Conservation (phyloP, 352 stramenopile genomes). For the Phytophthora tubulina region DNA sequence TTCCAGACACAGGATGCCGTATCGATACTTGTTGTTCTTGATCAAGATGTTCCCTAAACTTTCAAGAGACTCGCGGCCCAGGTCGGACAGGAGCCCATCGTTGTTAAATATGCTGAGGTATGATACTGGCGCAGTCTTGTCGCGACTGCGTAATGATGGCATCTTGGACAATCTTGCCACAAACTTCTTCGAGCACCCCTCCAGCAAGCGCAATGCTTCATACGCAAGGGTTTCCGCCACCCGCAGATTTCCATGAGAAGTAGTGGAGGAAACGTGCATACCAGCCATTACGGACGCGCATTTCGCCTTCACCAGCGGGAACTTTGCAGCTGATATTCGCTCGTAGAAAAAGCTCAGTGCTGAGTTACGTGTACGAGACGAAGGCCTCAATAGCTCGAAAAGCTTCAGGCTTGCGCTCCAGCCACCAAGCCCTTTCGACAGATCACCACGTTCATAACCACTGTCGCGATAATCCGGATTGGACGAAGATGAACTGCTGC, state of each 20-base stretch:
- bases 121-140: conserved; percentile 25
- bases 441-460: conserved; percentile 47
- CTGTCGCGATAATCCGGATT: conserved; percentile 46
- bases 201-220: conserved; percentile 78
- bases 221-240: conserved; percentile 77
- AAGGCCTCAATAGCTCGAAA: conserved; percentile 64
- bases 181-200: conserved; percentile 57
- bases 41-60: conserved; percentile 82
- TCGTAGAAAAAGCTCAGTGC: conserved; percentile 72
- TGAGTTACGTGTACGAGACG: conserved; percentile 46
- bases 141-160: conserved; percentile 21
- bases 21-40: conserved; percentile 90
- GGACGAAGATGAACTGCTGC: conserved; percentile 50
- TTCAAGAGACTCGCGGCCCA: conserved; percentile 78
- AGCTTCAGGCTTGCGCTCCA: conserved; percentile 58
- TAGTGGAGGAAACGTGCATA: conserved; percentile 57
- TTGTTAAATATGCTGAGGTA: conserved; percentile 80
- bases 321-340: conserved; percentile 49
- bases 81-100: conserved; percentile 75
- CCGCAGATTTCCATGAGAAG: conserved; percentile 60
- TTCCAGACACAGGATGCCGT: conserved; percentile 83
- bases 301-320: conserved; percentile 81
- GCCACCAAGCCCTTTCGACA: conserved; percentile 54
- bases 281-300: conserved; percentile 69
- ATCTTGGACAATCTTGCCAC: conserved; percentile 34